A percentile compares a stretch with the other conserved stretches of the same genome.
Conservation (phyloP, 352 stramenopile species). For the Phytophthora crassamura region DNA sequence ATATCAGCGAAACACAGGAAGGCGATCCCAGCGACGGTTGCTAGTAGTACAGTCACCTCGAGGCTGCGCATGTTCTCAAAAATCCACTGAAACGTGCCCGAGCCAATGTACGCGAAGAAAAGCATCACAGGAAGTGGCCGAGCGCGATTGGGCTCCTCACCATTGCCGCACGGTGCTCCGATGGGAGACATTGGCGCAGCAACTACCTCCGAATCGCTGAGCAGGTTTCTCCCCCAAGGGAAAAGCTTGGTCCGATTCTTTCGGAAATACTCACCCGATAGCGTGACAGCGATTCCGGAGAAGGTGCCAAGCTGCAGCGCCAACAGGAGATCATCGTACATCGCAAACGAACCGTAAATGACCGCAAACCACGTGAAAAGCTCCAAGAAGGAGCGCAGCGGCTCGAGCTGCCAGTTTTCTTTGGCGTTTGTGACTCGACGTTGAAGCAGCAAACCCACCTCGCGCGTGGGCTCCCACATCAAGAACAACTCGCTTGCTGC, state of each 20-base stretch:
- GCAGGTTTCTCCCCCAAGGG: constrained; percentile 44
- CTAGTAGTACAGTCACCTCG: constrained; percentile 81
- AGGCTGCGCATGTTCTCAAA: constrained; percentile 89
- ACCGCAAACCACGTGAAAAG: constrained; percentile 85
- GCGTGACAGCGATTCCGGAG: constrained; percentile 79
- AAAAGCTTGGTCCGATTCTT: constrained; percentile 67
- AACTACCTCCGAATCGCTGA: constrained; percentile 28
- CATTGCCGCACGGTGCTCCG: constrained; percentile 8
- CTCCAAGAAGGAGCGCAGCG: constrained; percentile 83
- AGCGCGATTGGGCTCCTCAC: constrained; percentile 20
- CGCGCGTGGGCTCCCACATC: constrained; percentile 82
- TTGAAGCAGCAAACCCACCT: constrained; percentile 77
- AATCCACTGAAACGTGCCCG: constrained; percentile 89
- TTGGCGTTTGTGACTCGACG: constrained; percentile 77
- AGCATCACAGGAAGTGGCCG: constrained; percentile 67
- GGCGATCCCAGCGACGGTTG: constrained; percentile 80
- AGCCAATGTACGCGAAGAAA: constrained; percentile 87
- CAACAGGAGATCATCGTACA: constrained; percentile 85
- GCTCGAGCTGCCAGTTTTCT: constrained; percentile 79
- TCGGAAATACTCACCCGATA: constrained; percentile 81
- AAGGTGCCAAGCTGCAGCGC: constrained; percentile 86
- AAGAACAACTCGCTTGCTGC: constrained; percentile 82
- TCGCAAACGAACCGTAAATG: constrained; percentile 76
- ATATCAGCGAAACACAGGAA: constrained; percentile 86
- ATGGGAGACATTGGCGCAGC: constrained; percentile 33